phyloP scores from a whole-genome alignment of 441 rosid genomes.

The Populus hybrid region DNA sequence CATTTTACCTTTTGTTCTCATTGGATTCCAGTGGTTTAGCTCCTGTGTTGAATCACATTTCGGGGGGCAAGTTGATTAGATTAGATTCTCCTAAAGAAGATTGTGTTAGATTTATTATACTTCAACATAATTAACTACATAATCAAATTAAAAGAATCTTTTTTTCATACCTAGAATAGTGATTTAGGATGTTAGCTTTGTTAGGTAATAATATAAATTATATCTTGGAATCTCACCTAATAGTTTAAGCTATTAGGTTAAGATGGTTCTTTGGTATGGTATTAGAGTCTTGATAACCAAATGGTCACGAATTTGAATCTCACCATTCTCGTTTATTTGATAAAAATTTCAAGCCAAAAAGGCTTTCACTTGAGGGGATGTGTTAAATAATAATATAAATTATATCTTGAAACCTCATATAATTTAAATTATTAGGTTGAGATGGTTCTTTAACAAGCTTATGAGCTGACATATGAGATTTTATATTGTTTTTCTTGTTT shows the following conservation, averaged over 20 bases:
- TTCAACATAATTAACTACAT: not conserved
- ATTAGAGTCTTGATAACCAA: no score
- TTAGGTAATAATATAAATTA: no score
- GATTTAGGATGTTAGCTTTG: not conserved
- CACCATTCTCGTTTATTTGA: no score
- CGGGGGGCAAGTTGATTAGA: not conserved
- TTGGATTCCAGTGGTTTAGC: not conserved
- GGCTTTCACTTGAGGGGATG: no score
- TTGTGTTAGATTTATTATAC: not conserved
- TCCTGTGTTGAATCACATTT: not conserved
- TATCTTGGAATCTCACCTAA: no score
- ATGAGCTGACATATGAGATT: not conserved
- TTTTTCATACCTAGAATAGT: not conserved
- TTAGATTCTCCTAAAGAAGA: not conserved
- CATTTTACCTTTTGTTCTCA: not conserved
- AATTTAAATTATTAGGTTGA: no score
- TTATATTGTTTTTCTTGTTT: not conserved
- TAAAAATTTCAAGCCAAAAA: no score
- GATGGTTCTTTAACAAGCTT: not conserved
- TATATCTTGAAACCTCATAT: no score
- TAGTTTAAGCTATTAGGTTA: no score
- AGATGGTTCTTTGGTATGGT: no score
- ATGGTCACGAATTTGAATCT: no score
- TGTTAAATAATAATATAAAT: no score
- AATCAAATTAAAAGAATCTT: not conserved